Base-by-base conservation (phyloP, 768 basidiomycete species). In the Leccinum boreale region DNA sequence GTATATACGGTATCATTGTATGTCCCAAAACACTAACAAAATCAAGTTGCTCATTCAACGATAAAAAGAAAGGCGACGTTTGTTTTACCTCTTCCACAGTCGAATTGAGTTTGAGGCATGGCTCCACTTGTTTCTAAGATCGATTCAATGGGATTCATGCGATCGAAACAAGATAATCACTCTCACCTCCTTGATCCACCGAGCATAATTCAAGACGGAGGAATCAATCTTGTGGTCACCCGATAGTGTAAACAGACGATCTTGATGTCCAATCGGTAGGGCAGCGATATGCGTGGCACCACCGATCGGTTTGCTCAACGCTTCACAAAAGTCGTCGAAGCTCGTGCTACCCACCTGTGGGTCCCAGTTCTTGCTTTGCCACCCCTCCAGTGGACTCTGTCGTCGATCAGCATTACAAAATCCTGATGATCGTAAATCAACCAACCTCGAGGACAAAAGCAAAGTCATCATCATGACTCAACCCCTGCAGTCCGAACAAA, bases 361-460 rank as follows among this genome's bases (percentile, higher is more conserved):
- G 69, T 96, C 89, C 95, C 94, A 98, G 67, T 87, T 87, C 71
- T 88, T 89, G 0, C 77, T 79, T 75, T 98, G 95, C 90, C 93
- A 96, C 6, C 71, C 74, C 1, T 81, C 82, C 26, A 94, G 76
- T 3, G 90, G 88, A 45, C 62, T 67, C 82, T 91, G 47, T 46
- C 28, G 28, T 55, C 23, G 17, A 24, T 56, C 12, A 60, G 58
- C 28, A 52, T 52, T 19, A 23, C 11, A 33, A 17, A 33, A 19
- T 61, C 68, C 65, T 64, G 67, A 73, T n/a, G 52, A 31, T 36
- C 2, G 8, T 36, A 29, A 39, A 5, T 60, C 15, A 54, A 36
- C 79, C 62, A 19, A 89, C 86, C 73, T 81, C 76, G 15, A 94
- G 72, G 0, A 91, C 69, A 10, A 88, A 84, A 24, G 75, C 87